Evolutionary conservation across 805 yeast species (phyloP).

Genomic region (Priceomyces melissophilus): DNA sequence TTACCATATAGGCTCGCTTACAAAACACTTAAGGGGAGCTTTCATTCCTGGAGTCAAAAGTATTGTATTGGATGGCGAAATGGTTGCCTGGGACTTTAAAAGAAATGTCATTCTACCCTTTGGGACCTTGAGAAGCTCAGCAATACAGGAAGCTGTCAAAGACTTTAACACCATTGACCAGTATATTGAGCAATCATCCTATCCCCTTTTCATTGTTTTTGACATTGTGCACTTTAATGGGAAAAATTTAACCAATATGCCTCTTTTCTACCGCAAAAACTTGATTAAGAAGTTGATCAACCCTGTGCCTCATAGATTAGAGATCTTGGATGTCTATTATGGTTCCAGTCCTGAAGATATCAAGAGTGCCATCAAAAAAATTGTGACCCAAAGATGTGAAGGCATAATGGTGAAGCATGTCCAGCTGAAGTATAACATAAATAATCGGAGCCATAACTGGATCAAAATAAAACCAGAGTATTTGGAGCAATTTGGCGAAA

Average conservation of each 20-base stretch:
- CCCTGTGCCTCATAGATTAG: conserved; percentile 47
- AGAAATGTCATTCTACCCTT: conserved; percentile 63
- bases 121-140: conserved; percentile 73
- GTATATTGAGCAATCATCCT: conserved; percentile 27
- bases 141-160: conserved; percentile 48
- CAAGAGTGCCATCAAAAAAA: conserved; percentile 49
- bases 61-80: conserved; percentile 80
- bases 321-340: conserved; percentile 39
- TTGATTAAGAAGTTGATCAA: conserved; percentile 45
- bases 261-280: conserved; percentile 54
- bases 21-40: conserved; percentile 45
- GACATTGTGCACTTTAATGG: conserved; percentile 76
- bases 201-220: conserved; percentile 63
- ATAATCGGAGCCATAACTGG: conserved; percentile 68
- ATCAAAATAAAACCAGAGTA: conserved; percentile 90
- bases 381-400: conserved; percentile 65
- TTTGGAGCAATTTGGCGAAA: conserved; percentile 80
- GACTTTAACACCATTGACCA: conserved; percentile 36
- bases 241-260: conserved; percentile 48
- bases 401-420: conserved; percentile 78
- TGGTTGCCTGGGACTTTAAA: conserved; percentile 79
- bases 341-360: conserved; percentile 53
- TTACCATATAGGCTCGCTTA: conserved; percentile 48
- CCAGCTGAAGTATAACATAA: conserved; percentile 54
- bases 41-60: conserved; percentile 36